Conservation (phyloP, 495 filamentous ascomycete genomes). For the Xylaria telfairii region DNA sequence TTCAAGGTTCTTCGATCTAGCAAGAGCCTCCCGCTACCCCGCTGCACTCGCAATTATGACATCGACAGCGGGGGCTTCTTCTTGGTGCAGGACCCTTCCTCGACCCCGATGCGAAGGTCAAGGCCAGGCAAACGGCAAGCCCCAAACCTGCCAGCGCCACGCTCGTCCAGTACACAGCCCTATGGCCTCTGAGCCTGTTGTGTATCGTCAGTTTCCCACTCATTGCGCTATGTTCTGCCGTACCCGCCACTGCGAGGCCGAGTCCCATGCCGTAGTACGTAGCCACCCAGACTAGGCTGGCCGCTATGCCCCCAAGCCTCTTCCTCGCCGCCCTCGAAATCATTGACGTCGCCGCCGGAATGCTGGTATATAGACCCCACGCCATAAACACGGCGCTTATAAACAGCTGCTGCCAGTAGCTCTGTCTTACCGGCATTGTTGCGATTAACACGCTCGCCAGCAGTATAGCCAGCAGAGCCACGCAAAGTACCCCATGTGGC, state of each 20-base stretch:
- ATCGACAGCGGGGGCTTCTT: not conserved
- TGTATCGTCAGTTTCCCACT: slow-evolving; percentile 50
- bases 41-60: not conserved
- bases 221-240: slow-evolving; percentile 60
- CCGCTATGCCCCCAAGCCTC: slow-evolving; percentile 64
- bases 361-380: slow-evolving; percentile 66
- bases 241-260: slow-evolving; percentile 71
- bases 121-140: slow-evolving; percentile 39
- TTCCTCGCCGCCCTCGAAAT: slow-evolving; percentile 58
- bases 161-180: slow-evolving; percentile 61
- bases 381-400: slow-evolving; percentile 58
- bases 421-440: slow-evolving; percentile 53
- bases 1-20: slow-evolving; percentile 10
- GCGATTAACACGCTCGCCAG: slow-evolving; percentile 49
- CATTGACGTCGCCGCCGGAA: slow-evolving; percentile 62
- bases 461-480: slow-evolving; percentile 55
- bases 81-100: not conserved
- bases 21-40: not conserved
- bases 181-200: slow-evolving; percentile 52
- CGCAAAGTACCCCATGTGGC: slow-evolving; percentile 51
- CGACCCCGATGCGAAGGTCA: slow-evolving; percentile 16
- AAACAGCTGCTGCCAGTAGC: slow-evolving; percentile 66
- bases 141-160: slow-evolving; percentile 58
- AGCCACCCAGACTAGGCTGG: slow-evolving; percentile 66
- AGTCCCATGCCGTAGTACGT: slow-evolving; percentile 72